Conservation (phyloP, 345 rosid species). For the Hypericum perforatum region DNA sequence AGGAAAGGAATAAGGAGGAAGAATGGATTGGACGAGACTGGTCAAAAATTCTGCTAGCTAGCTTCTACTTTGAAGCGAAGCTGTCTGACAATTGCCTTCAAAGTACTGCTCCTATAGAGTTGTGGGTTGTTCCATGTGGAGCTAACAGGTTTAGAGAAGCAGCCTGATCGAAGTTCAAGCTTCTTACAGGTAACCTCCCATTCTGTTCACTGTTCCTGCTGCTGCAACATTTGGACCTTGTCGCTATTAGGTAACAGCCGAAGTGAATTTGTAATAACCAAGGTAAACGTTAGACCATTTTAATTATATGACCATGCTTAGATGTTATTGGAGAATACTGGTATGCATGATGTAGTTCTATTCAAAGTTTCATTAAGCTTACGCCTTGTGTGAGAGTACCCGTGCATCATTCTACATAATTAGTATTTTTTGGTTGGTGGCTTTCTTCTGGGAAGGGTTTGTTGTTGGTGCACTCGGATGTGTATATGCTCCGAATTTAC, state of each 20-base stretch:
- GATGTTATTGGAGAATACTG: too few relatives aligned
- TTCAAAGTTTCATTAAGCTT: too few relatives aligned
- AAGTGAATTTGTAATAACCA: too few relatives aligned
- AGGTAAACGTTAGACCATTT: too few relatives aligned
- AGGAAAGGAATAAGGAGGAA: too few relatives aligned
- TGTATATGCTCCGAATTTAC: conserved; percentile 38
- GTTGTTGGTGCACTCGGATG: conserved; percentile 90
- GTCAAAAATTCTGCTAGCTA: conserved; percentile 1
- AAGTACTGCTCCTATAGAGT: conserved; percentile 23
- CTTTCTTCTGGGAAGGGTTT: conserved; percentile 75
- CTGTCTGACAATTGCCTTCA: conserved; percentile 18
- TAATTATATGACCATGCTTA: too few relatives aligned
- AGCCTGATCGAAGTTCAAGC: conserved; percentile 49
- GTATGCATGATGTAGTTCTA: too few relatives aligned
- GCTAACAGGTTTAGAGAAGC: conserved; percentile 34
- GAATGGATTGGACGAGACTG: too few relatives aligned
- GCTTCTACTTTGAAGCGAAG: conserved; percentile 40
- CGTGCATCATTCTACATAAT: too few relatives aligned
- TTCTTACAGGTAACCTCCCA: conserved; percentile 42
- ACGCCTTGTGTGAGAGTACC: too few relatives aligned
- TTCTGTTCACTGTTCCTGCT: background rate
- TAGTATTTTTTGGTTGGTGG: conserved; percentile 63
- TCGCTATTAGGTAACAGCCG: too few relatives aligned
- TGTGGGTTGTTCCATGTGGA: conserved; percentile 33
- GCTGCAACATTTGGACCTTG: background rate